phyloP scores from a whole-genome alignment of 202 grass and related monocot species.

The Schoenoplectus triqueter region DNA sequence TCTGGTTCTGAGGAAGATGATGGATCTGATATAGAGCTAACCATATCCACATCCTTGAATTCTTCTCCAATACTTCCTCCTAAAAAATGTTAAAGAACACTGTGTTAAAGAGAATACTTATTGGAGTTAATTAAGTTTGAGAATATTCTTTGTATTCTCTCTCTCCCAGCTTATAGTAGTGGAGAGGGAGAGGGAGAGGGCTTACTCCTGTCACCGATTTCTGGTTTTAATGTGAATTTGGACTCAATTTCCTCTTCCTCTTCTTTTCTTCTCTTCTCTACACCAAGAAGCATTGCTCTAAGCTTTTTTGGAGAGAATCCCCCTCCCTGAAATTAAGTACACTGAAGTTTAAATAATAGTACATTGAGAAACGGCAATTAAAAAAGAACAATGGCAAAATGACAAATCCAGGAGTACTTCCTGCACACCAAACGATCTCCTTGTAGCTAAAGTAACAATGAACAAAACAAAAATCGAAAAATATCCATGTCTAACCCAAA shows the following conservation, averaged over 20 bases:
- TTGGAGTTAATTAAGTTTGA: not conserved
- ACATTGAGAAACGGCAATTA: not conserved
- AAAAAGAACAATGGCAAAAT: not conserved
- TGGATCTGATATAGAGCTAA: slow-evolving; percentile 65
- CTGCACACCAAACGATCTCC: not conserved
- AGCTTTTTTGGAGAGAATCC: slow-evolving; percentile 94
- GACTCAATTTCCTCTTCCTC: slow-evolving; percentile 51
- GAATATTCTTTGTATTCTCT: not conserved
- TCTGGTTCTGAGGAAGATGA: slow-evolving; percentile 55
- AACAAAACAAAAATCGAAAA: not conserved
- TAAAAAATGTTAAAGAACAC: slow-evolving; percentile 33
- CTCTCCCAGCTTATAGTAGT: not conserved
- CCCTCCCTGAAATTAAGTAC: slow-evolving; percentile 50
- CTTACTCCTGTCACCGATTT: slow-evolving; percentile 35
- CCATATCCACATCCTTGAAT: slow-evolving; percentile 91
- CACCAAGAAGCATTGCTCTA: slow-evolving; percentile 85
- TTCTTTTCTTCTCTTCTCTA: slow-evolving; percentile 78
- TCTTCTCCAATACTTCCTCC: slow-evolving; percentile 55
- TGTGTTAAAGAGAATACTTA: not conserved
- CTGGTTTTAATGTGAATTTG: slow-evolving; percentile 67
- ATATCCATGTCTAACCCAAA: not conserved
- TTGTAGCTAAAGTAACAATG: not conserved
- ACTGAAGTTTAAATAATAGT: not conserved
- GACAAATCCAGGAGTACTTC: slow-evolving; percentile 9
- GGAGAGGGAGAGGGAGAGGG: not conserved